phyloP scores from a whole-genome alignment of 441 rosid species.

The Breynia disticha region DNA sequence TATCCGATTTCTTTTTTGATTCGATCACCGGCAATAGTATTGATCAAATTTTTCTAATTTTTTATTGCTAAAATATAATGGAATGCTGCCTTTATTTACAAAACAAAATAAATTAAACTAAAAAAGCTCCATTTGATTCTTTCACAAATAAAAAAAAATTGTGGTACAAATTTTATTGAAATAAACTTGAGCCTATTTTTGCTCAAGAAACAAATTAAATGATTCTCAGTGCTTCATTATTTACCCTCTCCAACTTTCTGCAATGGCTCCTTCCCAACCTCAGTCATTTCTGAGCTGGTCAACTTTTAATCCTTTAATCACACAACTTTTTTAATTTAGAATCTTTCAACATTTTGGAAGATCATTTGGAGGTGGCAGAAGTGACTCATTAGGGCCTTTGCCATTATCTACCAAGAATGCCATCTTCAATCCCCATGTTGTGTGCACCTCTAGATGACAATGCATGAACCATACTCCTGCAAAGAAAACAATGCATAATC shows the following conservation, averaged over 20 bases:
- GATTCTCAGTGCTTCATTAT: not conserved
- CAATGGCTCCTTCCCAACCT: not conserved
- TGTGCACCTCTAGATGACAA: conserved; percentile 76
- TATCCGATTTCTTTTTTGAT: too few relatives aligned
- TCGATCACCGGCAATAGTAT: too few relatives aligned
- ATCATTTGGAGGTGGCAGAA: conserved; percentile 84
- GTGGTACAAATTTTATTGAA: not conserved
- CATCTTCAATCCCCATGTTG: conserved; percentile 95
- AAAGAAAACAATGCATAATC: not conserved
- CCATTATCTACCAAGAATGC: conserved; percentile 91
- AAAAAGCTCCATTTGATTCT: too few relatives aligned
- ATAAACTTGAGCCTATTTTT: not conserved
- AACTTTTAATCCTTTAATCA: not conserved
- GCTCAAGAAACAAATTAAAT: conserved; percentile 3
- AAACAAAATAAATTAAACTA: too few relatives aligned
- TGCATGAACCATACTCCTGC: conserved; percentile 67
- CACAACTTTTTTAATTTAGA: not conserved
- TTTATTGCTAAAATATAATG: too few relatives aligned
- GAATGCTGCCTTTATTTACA: too few relatives aligned
- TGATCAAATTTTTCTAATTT: too few relatives aligned
- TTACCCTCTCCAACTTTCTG: not conserved
- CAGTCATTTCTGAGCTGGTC: not conserved
- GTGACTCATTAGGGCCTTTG: conserved; percentile 66
- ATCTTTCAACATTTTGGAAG: conserved; percentile 61
- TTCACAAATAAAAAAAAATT: not conserved